Conservation (phyloP, 2,329 filamentous ascomycete species). For the Magnaporthales sp. region DNA sequence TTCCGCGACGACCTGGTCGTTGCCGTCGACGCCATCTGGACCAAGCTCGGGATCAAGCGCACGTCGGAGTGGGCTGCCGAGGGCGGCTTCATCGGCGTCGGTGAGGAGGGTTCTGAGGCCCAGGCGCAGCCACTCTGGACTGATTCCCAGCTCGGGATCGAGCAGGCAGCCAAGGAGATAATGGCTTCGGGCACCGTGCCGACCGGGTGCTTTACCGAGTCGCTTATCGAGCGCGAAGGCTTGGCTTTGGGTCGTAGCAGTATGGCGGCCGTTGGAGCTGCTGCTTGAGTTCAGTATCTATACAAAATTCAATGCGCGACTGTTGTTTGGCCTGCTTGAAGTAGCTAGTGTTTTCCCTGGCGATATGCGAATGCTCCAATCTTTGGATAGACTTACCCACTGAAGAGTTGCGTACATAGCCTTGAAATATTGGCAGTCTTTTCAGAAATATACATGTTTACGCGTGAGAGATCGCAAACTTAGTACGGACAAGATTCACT, state of each 20-base stretch:
- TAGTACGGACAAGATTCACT: background rate
- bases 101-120: constrained; percentile 51
- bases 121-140: constrained; percentile 79
- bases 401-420: background rate
- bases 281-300: background rate
- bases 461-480: background rate
- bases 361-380: background rate
- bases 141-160: constrained; percentile 74
- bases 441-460: background rate
- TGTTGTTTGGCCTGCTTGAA: background rate
- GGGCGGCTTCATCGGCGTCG: constrained; percentile 92
- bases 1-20: constrained; percentile 79
- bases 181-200: constrained; percentile 31
- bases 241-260: background rate
- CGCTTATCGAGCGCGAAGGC: constrained; percentile 48
- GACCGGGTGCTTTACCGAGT: constrained; percentile 41
- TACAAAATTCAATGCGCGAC: background rate
- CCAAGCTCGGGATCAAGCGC: constrained; percentile 79
- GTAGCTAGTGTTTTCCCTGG: background rate
- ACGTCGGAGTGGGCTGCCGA: constrained; percentile 85
- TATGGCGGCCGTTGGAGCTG: background rate
- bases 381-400: background rate
- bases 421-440: background rate
- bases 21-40: constrained; percentile 84
- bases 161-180: constrained; percentile 55